Base-by-base conservation (phyloP, 2,329 filamentous ascomycete genomes). In the Cladosporium sp. region DNA sequence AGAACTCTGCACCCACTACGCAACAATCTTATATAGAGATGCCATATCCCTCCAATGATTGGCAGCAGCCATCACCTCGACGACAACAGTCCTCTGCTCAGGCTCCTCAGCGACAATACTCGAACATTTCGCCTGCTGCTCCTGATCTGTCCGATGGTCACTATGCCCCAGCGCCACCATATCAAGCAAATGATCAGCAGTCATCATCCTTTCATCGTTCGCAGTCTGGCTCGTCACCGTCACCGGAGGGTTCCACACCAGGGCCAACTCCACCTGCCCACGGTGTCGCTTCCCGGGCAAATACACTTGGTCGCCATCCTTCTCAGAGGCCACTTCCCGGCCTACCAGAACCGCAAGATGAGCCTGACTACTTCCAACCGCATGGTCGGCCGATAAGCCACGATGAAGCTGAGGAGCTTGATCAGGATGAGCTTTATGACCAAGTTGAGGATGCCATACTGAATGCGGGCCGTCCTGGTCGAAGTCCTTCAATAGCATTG, bases 261-360 rank as follows among this genome's bases (percentile, higher is more conserved):
- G 71, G 73, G 38, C 74, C 76, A 32, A 75, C 77, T n/a, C 69
- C 68, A 22, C 71, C 74, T 2, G 71, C 71, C 20, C 68, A 76
- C 53, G 57, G 51, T 12, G 73, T 72, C 30, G 38, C 57, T 7
- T 58, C 58, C 9, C 55, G 62, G 47, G 52, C 72, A 2, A 73
- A 76, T 55, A 79, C 78, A 0, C 59, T 77, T 7, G 76, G 72
- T 18, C 74, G 78, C 48, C 79, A 83, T 62, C 79, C 77, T 7
- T 75, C 78, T 41, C 66, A 77, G 7, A 71, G 81, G 19, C 80
- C 81, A 29, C 69, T 83, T n/a, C 81, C 80, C 2, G 78, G 78
- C 0, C 75, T 77, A 8, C 79, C 79, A 5, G 55, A 58, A 22
- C 52, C 61, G 11, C 60, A 62, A 49, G 65, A 67, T 22, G 68